phyloP scores from a whole-genome alignment of 2,329 filamentous ascomycete species.

The Aspergillus sp. region DNA sequence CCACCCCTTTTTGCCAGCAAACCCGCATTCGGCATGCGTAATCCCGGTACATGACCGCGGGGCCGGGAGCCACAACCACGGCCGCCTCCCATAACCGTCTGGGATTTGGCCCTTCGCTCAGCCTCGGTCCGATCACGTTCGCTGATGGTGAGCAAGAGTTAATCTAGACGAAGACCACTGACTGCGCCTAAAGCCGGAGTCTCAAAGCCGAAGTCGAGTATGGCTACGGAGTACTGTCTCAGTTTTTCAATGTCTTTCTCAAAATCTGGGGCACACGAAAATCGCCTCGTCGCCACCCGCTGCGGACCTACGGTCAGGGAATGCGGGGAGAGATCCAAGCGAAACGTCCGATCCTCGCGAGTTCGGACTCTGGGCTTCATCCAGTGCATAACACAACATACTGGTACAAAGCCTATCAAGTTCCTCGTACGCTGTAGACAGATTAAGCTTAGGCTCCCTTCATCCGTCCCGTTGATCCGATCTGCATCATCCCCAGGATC shows the following conservation, averaged over 20 bases:
- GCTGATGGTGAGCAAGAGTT: neutral
- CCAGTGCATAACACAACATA: neutral
- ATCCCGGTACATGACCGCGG: constrained; percentile 14
- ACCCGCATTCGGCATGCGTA: neutral
- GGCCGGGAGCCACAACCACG: neutral
- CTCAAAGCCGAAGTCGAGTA: neutral
- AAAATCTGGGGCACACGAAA: neutral
- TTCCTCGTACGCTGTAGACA: neutral
- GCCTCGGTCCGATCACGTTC: constrained; percentile 16
- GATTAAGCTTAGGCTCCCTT: constrained; percentile 22
- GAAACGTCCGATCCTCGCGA: neutral
- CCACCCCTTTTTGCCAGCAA: neutral
- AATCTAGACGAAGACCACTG: neutral
- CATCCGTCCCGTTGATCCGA: constrained; percentile 30
- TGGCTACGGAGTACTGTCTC: neutral
- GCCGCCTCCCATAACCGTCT: neutral
- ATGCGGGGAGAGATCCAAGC: constrained; percentile 16
- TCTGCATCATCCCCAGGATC: constrained; percentile 11
- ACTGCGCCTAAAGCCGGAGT: neutral
- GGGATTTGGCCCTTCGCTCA: constrained; percentile 1
- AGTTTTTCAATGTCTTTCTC: neutral
- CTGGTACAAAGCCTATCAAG: neutral
- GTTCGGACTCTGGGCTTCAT: neutral
- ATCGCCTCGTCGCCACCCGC: neutral
- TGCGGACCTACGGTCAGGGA: neutral